Evolutionary conservation across 768 basidiomycete species (phyloP), one percentile per base, ranked within the genome.

Genomic region (Pisolithus tinctorius): DNA sequence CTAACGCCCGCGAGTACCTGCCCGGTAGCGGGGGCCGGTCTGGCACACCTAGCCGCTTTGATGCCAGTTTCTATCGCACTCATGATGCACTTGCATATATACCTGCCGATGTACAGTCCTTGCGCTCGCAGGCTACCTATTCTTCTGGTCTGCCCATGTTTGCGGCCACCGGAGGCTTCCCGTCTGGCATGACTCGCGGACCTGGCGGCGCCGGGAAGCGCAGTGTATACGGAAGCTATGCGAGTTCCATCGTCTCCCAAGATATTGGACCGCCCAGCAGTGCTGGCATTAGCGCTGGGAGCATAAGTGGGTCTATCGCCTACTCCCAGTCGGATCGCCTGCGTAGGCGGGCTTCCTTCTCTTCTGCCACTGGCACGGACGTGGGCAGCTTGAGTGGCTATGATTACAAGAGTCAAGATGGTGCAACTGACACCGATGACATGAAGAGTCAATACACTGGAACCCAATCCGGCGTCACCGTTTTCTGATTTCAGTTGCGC

Each of bases 101-200:
- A 57, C 93, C 93, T 2, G 91, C 92, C 6, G 96, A 98, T 63
- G 89, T 85, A 23, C 95, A 96, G 65, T 97, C 95, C 3, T 80
- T 98, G 43, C 86, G 93, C 49, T 98, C 95, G 2, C 96, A 99
- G 68, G 94, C 95, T 0, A 93, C 92, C 0, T 94, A 96, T 64
- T 88, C 93, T 2, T 93, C 93, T 9, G 90, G 91, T 25, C 73
- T 95, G 29, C 93, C 93, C 14, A 81, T 89, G 77, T 94, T 93
- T 62, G 76, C 81, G 47, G 71, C 78, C 27, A 77, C 77, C 57
- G 81, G 84, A 44, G 83, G 84, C 10, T 90, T 86, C 61, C 82
- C 85, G 43, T 75, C 83, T 45, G 80, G 80, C 11, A 71, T 82
- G 47, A 79, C 82, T 52, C 80, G 89, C 25, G 79, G 80, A 16